Base-by-base conservation (phyloP, 169 alveolate genomes). In the Plasmodium cynomolgi region DNA sequence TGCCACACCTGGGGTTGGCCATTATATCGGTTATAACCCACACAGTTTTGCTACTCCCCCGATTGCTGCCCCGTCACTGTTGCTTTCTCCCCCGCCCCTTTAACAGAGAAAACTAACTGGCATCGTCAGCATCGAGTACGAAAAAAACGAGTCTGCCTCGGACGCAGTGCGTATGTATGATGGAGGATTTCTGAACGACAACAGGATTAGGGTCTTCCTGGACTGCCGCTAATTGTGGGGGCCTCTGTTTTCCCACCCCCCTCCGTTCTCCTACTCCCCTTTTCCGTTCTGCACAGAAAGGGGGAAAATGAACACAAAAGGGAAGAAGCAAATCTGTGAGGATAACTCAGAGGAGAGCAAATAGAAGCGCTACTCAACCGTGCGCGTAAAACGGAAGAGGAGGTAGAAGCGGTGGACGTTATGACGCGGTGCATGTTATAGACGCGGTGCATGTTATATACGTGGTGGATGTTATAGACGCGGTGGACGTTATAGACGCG, bases 141-240 rank as follows among this genome's bases (percentile, higher is more conserved):
- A 84, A 84, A 84, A 71, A 71, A 84, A 84, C 56, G 92, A 84
- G 50, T 68, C 92, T n/a, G 92, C 92, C 11, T 84, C 92, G 9
- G 92, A 84, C 17, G 92, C 92, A 29, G 92, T 84, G n/a, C 44
- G 92, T 47, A 84, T 84, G 92, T 84, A 84, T 29, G 92, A 84
- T 71, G 92, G 92, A n/a, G 92, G 92, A 0, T 84, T 84, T 71
- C 54, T 84, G 9, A 84, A 84, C 37, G 92, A 84, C 41, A 84
- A 84, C 58, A 62, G 92, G 56, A 84, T 84, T 84, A 68, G 92
- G 50, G 92, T 84, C 1, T 84, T 84, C 56, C 34, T 84, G 29
- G 92, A 84, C 17, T 84, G 92, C 5, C 79, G 86, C 31, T 81
- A 82, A 5, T 62, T 20, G 75, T 20, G 75, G 15, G 37, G 23